Evolutionary conservation across 768 basidiomycete species (phyloP).

Genomic region (Xerocomellus chrysenteron): DNA sequence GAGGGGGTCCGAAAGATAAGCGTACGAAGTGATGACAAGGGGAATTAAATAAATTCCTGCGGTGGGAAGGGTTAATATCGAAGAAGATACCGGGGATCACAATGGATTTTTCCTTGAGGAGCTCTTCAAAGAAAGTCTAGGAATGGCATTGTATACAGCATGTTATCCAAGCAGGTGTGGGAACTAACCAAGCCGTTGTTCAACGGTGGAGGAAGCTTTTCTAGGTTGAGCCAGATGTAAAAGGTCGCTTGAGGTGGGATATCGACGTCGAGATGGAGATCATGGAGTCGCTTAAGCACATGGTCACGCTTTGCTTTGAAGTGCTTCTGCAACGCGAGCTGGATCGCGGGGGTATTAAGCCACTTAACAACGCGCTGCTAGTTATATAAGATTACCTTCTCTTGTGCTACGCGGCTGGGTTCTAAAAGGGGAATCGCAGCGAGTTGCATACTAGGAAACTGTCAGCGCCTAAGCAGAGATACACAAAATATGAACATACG

Average conservation of each 20-base stretch:
- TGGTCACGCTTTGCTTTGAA: slow-evolving; percentile 93
- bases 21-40: slow-evolving; percentile 91
- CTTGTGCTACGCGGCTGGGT: slow-evolving; percentile 59
- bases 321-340: slow-evolving; percentile 83
- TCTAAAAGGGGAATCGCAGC: slow-evolving; percentile 86
- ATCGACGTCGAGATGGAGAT: slow-evolving; percentile 74
- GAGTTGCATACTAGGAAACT: slow-evolving; percentile 63
- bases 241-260: slow-evolving; percentile 82
- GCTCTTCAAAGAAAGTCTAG: slow-evolving; percentile 91
- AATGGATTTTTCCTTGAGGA: slow-evolving; percentile 87
- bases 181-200: slow-evolving; percentile 78
- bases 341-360: background rate
- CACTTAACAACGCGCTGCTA: background rate
- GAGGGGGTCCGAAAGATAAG: slow-evolving; percentile 80
- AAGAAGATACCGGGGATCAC: slow-evolving; percentile 92
- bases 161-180: background rate
- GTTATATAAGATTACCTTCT: slow-evolving; percentile 50
- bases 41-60: slow-evolving; percentile 86
- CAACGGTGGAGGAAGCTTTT: slow-evolving; percentile 72
- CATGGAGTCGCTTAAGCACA: slow-evolving; percentile 76
- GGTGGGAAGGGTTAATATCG: slow-evolving; percentile 73
- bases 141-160: slow-evolving; percentile 1
- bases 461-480: background rate
- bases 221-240: slow-evolving; percentile 92
- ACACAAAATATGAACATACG: slow-evolving; percentile 47